Percentiles rank a stretch among this genome's conserved stretches.
Evolutionary conservation across 352 stramenopile species (phyloP).

Genomic region (Pythium monospermum): DNA sequence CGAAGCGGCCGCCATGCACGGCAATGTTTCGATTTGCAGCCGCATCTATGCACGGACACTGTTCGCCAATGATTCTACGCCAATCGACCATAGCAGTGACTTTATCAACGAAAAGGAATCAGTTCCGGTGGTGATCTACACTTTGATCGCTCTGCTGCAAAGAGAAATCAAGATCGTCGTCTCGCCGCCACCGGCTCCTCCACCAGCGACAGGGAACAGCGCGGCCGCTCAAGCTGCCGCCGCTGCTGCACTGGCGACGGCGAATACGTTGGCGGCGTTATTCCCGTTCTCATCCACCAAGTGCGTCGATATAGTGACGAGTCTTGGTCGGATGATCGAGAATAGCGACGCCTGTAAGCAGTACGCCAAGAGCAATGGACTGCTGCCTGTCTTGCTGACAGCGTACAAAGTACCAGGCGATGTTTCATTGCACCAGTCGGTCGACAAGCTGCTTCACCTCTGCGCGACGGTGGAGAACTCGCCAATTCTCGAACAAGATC

Average conservation of each 20-base stretch:
- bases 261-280: constrained; percentile 14
- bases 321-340: constrained; percentile 48
- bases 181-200: constrained; percentile 13
- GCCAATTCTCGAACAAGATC: too few species aligned
- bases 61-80: constrained; percentile 26
- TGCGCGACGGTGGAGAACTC: constrained; percentile 20
- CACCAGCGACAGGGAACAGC: constrained; percentile 5
- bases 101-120: not conserved
- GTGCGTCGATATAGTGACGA: constrained; percentile 31
- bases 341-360: constrained; percentile 33
- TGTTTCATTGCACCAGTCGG: constrained; percentile 37
- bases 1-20: constrained; percentile 25
- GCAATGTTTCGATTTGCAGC: constrained; percentile 29
- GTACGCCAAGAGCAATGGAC: constrained; percentile 26
- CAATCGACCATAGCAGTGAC: constrained; percentile 6
- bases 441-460: constrained; percentile 58
- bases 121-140: constrained; percentile 26
- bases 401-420: constrained; percentile 32
- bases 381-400: constrained; percentile 37
- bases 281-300: constrained; percentile 31
- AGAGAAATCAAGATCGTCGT: constrained; percentile 28
- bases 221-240: constrained; percentile 14
- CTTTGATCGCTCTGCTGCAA: constrained; percentile 33
- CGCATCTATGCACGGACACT: constrained; percentile 31
- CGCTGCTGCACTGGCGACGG: constrained; percentile 20